Conservation (phyloP, 768 basidiomycete genomes). For the Wakefieldia striispora region DNA sequence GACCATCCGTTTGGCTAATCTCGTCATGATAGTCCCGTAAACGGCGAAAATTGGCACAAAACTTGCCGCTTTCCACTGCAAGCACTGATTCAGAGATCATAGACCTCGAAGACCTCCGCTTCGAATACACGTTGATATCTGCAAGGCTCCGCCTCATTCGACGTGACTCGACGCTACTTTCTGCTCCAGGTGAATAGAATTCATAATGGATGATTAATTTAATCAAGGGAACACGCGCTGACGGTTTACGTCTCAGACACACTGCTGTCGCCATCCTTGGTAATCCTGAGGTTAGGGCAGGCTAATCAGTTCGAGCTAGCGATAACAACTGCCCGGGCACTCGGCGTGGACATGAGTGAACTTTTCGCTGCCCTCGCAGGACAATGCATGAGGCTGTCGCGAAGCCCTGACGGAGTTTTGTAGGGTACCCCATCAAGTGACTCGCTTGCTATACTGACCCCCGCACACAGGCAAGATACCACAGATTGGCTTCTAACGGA, state of each 20-base stretch:
- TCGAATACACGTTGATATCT: conserved; percentile 72
- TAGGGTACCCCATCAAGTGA: conserved; percentile 33
- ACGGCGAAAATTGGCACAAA: conserved; percentile 65
- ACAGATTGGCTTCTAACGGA: conserved; percentile 85
- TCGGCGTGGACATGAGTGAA: conserved; percentile 85
- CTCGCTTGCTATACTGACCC: conserved; percentile 3
- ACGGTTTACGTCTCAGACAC: conserved; percentile 41
- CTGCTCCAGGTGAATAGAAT: conserved; percentile 57
- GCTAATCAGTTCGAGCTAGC: conserved; percentile 77
- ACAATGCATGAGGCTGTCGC: conserved; percentile 76
- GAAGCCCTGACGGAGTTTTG: conserved; percentile 58
- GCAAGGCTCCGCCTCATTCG: conserved; percentile 75
- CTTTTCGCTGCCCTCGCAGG: conserved; percentile 74
- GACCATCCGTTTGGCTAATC: conserved; percentile 16
- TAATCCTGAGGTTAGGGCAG: conserved; percentile 78
- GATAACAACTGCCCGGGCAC: conserved; percentile 67
- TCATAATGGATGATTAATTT: conserved; percentile 5
- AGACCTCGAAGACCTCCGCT: conserved; percentile 73
- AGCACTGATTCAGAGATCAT: conserved; percentile 71
- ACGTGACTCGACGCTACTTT: conserved; percentile 59
- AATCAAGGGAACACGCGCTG: conserved; percentile 11
- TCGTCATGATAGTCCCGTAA: conserved; percentile 53
- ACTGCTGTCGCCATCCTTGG: conserved; percentile 54
- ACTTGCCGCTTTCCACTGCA: conserved; percentile 77
- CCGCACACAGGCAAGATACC: conserved; percentile 54